These are phyloP conservation scores for Candida golubevii DNA, from an alignment of 805 yeast genomes.

Conservation along the genomic window DNA sequence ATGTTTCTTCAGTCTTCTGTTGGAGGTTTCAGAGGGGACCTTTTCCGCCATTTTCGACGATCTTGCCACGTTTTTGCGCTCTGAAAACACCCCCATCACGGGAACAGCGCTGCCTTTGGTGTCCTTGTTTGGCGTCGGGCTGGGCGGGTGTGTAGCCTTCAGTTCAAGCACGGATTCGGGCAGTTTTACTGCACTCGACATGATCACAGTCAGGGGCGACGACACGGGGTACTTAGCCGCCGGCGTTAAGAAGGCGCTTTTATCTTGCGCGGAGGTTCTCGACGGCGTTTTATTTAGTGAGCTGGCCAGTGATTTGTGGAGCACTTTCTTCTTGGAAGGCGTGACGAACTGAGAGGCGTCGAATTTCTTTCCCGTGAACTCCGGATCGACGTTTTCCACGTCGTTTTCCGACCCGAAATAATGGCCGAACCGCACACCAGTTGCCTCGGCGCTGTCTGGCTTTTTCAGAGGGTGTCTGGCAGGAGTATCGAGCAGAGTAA, in stretches of 20 bases:
- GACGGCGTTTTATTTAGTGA: slow-evolving; percentile 15
- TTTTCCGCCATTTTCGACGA: background rate
- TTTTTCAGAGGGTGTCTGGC: slow-evolving; percentile 32
- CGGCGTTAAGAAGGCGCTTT: slow-evolving; percentile 24
- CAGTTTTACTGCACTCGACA: slow-evolving; percentile 29
- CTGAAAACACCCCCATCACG: slow-evolving; percentile 37
- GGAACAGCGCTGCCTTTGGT: slow-evolving; percentile 18
- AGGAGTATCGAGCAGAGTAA: slow-evolving; percentile 36
- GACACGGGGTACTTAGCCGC: slow-evolving; percentile 29
- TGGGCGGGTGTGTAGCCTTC: slow-evolving; percentile 21
- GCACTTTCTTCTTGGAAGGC: slow-evolving; percentile 28
- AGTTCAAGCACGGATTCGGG: slow-evolving; percentile 13
- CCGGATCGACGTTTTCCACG: slow-evolving; percentile 7
- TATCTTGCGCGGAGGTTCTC: slow-evolving; percentile 7
- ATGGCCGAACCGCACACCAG: slow-evolving; percentile 4
- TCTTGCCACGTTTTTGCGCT: slow-evolving; percentile 13
- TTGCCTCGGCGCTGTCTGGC: slow-evolving; percentile 18
- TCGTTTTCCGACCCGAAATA: slow-evolving; percentile 16
- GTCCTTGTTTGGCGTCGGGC: slow-evolving; percentile 37
- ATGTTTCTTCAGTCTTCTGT: slow-evolving; percentile 18
- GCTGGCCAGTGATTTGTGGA: slow-evolving; percentile 21
- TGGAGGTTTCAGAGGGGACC: slow-evolving; percentile 1
- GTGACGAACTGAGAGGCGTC: slow-evolving; percentile 23
- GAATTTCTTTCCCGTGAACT: background rate
- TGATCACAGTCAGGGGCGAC: slow-evolving; percentile 41